Evolutionary conservation across 768 basidiomycete species (phyloP), one percentile per base, ranked within the genome.

Genomic region (Xerocomellus intermedius): DNA sequence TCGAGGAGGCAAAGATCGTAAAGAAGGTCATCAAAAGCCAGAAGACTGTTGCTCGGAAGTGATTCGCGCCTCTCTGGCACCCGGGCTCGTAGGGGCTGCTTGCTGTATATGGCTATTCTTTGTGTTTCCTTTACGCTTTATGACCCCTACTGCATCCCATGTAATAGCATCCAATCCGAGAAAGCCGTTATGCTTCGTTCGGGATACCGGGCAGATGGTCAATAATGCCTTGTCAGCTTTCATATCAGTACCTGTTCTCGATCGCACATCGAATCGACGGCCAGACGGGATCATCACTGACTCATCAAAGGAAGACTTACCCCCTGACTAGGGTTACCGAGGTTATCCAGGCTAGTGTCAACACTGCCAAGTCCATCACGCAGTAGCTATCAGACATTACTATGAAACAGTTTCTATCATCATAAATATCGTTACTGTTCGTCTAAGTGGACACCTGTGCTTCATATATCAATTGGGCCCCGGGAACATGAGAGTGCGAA

Each of bases 1-100:
- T 99, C 38, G 97, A 98, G 82, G 97, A 99, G 81, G 97, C 97
- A 42, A 98, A 98, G 82, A 98, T 99, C 67, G 97, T 99, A 71
- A 99, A 99, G 87, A 89, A 85, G 78, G 96, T 98, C 65, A 94
- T 98, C 82, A 97, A 97, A 82, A 87, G 89, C 70, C 92, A 83
- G 73, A 71, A 66, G 58, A 63, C 67, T 17, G 45, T 42, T 32
- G 10, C 43, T 28, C 68, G 58, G 26, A 71, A 71, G 62, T 71
- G 58, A 67, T 48, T 54, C 12, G 8, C 43, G 21, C n/a, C 48
- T 32, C 24, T 3, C 12, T 43, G 49, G 22, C 58, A 12, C 16
- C 17, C 17, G 5, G 28, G 43, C 19, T 53, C 26, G 49, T 35
- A 24, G 52, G 24, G 41, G 39, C 49, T 30, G 21, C 48, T 50